phyloP scores from a whole-genome alignment of 225 moss, liverwort and hornwort species.

The Sphagnum tenellum region DNA sequence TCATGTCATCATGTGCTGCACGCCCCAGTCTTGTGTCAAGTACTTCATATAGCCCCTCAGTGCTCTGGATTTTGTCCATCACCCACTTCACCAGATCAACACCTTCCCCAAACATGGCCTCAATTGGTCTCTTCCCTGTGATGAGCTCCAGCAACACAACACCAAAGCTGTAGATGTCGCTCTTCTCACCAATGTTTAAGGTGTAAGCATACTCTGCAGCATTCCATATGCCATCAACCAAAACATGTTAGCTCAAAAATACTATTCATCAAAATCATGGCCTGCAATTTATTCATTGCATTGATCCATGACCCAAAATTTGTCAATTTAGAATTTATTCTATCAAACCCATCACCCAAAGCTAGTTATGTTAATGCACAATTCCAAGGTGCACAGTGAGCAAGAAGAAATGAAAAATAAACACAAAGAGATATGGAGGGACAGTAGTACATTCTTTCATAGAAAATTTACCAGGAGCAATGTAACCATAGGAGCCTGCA shows the following conservation, averaged over 20 bases:
- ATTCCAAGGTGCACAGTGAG: neutral
- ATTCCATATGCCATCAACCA: no score
- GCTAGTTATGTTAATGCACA: neutral
- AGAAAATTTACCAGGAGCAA: slow-evolving; percentile 19
- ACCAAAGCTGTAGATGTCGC: slow-evolving; percentile 18
- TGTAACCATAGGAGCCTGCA: slow-evolving; percentile 18
- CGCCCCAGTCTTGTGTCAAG: slow-evolving; percentile 7
- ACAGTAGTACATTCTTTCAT: slow-evolving; percentile 1
- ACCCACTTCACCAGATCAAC: slow-evolving; percentile 23
- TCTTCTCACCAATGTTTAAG: slow-evolving; percentile 14
- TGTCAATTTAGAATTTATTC: neutral
- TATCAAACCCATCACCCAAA: neutral
- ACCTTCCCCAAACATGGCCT: slow-evolving; percentile 1
- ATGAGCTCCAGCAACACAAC: slow-evolving; percentile 24
- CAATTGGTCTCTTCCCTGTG: slow-evolving; percentile 13
- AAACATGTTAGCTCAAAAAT: no score
- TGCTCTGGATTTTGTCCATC: slow-evolving; percentile 2
- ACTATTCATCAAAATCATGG: no score
- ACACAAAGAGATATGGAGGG: neutral
- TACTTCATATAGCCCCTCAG: slow-evolving; percentile 6
- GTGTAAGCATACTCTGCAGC: slow-evolving; percentile 13
- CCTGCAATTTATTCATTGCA: no score
- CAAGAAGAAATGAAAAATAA: neutral
- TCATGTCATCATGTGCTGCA: slow-evolving; percentile 5
- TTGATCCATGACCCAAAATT: neutral